Evolutionary conservation across 2,329 filamentous ascomycete genomes (phyloP).

Genomic region (Aspergillus hiratsukae): DNA sequence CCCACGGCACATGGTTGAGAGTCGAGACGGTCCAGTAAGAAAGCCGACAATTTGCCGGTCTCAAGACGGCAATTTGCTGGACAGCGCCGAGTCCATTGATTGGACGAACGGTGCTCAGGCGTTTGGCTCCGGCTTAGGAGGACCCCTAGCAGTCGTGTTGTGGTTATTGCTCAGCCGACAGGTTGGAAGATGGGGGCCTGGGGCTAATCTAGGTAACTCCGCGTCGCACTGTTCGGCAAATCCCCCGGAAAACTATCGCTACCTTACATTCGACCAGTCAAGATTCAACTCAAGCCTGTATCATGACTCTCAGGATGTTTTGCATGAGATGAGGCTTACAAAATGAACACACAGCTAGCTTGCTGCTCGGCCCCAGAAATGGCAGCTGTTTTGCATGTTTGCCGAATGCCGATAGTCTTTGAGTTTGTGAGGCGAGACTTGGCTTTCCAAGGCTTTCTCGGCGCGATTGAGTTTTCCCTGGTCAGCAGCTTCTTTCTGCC

Average conservation of each 20-base stretch:
- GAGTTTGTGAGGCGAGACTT: neutral
- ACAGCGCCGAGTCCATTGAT: neutral
- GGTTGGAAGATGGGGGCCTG: neutral
- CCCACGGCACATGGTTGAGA: neutral
- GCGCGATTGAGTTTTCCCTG: neutral
- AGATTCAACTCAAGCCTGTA: neutral
- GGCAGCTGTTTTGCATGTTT: neutral
- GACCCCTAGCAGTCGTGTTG: neutral
- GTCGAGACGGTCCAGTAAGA: conserved; percentile 1
- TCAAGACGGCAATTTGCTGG: neutral
- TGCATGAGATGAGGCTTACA: neutral
- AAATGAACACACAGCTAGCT: neutral
- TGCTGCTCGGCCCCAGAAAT: neutral
- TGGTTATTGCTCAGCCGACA: neutral
- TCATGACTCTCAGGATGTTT: neutral
- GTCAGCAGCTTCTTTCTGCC: neutral
- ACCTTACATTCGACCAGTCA: too few species aligned
- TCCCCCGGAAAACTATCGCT: too few species aligned
- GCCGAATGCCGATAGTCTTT: neutral
- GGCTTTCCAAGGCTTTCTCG: neutral
- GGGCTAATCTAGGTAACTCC: neutral
- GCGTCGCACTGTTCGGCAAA: neutral
- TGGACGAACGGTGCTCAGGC: neutral
- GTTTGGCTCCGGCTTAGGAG: neutral
- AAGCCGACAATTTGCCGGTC: neutral